phyloP scores from a whole-genome alignment of 345 rosid species.

The Cardamine chenopodiifolia region DNA sequence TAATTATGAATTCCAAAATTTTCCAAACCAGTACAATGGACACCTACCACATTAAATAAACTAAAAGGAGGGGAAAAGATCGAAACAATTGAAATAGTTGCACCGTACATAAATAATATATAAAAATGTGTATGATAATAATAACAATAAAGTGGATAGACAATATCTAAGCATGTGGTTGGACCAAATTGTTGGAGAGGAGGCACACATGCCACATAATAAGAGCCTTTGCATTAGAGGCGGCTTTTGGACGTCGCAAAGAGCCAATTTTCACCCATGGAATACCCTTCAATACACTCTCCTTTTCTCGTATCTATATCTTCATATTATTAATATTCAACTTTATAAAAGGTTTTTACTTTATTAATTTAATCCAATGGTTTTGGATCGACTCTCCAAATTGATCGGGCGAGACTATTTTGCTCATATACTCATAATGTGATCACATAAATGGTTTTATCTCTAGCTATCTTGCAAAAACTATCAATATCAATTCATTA shows the following conservation, averaged over 20 bases:
- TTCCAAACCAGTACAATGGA: not conserved
- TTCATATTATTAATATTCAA: not conserved
- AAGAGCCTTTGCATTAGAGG: conserved; percentile 32
- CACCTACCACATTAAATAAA: conserved; percentile 6
- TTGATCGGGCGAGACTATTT: not conserved
- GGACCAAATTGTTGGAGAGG: conserved; percentile 40
- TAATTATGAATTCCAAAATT: not conserved
- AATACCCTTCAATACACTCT: conserved; percentile 22
- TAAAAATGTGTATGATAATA: not conserved
- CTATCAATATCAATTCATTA: not conserved
- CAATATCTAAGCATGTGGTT: conserved; percentile 40
- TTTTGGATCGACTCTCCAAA: conserved; percentile 10
- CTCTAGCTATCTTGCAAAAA: not conserved
- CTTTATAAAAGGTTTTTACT: not conserved
- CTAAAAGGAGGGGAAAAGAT: not conserved
- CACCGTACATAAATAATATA: conserved; percentile 19
- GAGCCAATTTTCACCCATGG: conserved; percentile 48
- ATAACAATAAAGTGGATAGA: conserved; percentile 16
- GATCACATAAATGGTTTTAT: not conserved
- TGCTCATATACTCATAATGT: not conserved
- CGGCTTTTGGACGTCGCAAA: conserved; percentile 60
- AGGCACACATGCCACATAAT: conserved; percentile 22
- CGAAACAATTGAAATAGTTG: not conserved
- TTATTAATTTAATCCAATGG: not conserved
- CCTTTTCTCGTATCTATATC: conserved; percentile 3